phyloP scores from a whole-genome alignment of 768 basidiomycete genomes.

The Dioszegia crocea region DNA sequence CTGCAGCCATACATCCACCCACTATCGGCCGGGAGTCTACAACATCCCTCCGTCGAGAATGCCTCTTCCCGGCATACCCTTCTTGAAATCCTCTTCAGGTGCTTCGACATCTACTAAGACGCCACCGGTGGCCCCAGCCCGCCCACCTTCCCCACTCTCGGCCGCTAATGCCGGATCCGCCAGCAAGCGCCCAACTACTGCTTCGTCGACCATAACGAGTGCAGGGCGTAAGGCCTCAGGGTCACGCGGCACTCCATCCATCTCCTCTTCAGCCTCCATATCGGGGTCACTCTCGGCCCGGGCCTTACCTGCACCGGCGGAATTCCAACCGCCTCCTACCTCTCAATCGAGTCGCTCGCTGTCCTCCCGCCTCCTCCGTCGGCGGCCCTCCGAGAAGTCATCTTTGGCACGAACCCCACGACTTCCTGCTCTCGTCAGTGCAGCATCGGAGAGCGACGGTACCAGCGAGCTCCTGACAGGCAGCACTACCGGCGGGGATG shows the following conservation, averaged over 20 bases:
- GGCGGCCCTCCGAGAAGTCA: conserved; percentile 4
- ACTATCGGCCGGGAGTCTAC: too few species aligned
- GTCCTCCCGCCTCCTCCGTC: conserved; percentile 4
- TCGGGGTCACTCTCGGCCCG: too few species aligned
- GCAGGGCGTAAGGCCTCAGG: background rate
- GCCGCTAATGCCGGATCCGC: background rate
- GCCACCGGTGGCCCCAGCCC: background rate
- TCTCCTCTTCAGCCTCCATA: background rate
- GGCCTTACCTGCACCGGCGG: too few species aligned
- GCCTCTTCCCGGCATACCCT: background rate
- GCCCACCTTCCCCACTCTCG: conserved; percentile 1
- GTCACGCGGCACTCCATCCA: background rate
- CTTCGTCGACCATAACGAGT: background rate
- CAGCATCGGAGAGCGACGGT: conserved; percentile 1
- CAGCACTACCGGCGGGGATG: background rate
- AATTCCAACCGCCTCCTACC: background rate
- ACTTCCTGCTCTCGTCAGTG: background rate
- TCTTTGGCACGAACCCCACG: conserved; percentile 1
- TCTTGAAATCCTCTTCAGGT: background rate
- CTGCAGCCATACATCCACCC: too few species aligned
- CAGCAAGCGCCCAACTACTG: background rate
- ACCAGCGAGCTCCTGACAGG: conserved; percentile 5
- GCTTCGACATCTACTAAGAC: background rate
- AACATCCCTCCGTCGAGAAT: background rate
- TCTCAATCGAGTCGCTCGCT: conserved; percentile 5